Base-by-base conservation (phyloP, 2,329 filamentous ascomycete genomes). In the Pseudophaeomoniella oleicola region DNA sequence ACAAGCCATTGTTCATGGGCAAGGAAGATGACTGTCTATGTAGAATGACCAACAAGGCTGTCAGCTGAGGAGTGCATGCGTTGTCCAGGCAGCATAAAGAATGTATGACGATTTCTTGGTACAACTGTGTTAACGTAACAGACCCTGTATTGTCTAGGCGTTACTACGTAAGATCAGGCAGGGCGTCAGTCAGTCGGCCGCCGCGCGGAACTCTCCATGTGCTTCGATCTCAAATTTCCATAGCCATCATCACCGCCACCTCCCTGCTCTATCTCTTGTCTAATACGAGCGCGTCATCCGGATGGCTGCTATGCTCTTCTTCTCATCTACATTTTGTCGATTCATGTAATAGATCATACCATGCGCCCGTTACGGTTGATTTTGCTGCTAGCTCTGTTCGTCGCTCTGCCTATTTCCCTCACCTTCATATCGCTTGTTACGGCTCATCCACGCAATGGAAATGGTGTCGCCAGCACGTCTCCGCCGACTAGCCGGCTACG, bases 361-460 rank as follows among this genome's bases (percentile, higher is more conserved):
- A 67, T 67, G 64, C 59, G 63, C 48, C 60, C 62, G 32, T 60
- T 60, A 49, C 62, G 60, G 34, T 51, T 67, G 32, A 49, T 66
- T 32, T 42, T 65, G n/a, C 50, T 66, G 29, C 50, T 66, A 35
- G 53, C 60, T 33, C 63, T 58, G 44, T 58, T 67, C 42, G 54
- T 67, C 44, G 63, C 64, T 46, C 50, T 66, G 33, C 63, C 64
- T 27, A 61, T 65, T 37, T 51, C 65, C 40, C 50, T 67, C 34
- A 67, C 63, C 30, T 58, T 62, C 44, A 55, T 65, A 38, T 66
- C 62, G 16, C 58, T 60, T 32, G 50, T 65, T 39, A 56, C 57
- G 22, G 49, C 44, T 14, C 39, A 43, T 19, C 40, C 42, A 6
- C 58, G 39, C 46, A 49, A 57, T 30, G 54, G 55, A 36, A 51